Evolutionary conservation across 441 rosid genomes (phyloP), one percentile per base, ranked within the genome.

Genomic region (Aquilaria agallochum): DNA sequence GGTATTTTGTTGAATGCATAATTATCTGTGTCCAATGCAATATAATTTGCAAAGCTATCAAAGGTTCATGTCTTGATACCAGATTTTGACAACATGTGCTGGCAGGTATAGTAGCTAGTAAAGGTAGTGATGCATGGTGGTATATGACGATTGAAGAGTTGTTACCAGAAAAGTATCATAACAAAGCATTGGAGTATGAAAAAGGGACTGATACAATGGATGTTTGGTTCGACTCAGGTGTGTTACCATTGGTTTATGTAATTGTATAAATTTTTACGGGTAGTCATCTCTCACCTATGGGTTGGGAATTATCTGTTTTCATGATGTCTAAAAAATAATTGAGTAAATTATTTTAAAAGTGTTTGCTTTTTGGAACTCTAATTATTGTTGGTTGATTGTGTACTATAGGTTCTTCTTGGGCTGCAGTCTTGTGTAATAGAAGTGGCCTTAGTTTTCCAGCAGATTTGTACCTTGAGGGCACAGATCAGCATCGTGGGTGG

Each of bases 401-500:
- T 68, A 70, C 49, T 55, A 63, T 81, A 91, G 99, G 99, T 63
- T 89, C 99, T 55, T 95, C 99, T 56, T 95, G 98, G 99, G 99
- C 99, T 76, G 95, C 96, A 66, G 95, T 95, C 58, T 60, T 92
- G 78, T 90, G 83, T 58, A 80, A 79, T 79, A 83, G 92, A n/a
- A 78, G 68, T 31, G 76, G 76, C 70, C 88, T 88, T 76, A 76
- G 68, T 67, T 86, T 80, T 71, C 97, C 99, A 31, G 98, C 97
- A 60, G 97, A 91, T 66, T 72, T 95, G 63, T 95, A 89, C 78
- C 90, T 95, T 72, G 99, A 95, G 81, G 98, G 99, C 60, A 83
- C 99, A 68, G 97, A 95, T 80, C 99, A 95, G 81, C 99, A 95
- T 76, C 96, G 98, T 66, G 99, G 99, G 68, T 95, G 98, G 99